phyloP scores from a whole-genome alignment of 2,329 filamentous ascomycete species.

The Fusarium bulbicola region DNA sequence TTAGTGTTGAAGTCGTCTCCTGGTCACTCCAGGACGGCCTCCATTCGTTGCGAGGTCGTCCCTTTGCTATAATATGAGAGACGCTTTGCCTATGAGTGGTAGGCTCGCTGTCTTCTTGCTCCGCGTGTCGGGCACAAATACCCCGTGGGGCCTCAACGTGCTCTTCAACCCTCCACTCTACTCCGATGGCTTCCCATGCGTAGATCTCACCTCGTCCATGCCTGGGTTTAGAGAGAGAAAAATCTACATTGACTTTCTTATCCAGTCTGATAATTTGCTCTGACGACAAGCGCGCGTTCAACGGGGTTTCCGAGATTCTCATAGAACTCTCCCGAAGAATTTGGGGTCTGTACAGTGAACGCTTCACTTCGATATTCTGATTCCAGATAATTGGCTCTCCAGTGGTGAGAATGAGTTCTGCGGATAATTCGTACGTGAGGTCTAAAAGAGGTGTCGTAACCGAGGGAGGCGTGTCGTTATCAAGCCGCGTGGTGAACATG shows the following conservation, averaged over 20 bases:
- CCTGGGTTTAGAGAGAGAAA: background rate
- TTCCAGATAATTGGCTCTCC: background rate
- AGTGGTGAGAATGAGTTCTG: background rate
- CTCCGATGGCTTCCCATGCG: background rate
- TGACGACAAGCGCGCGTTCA: background rate
- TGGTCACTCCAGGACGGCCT: background rate
- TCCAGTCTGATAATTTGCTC: background rate
- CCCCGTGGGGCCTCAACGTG: background rate
- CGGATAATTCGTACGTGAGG: background rate
- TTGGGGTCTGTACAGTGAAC: background rate
- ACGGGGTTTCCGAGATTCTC: background rate
- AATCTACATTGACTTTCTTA: background rate
- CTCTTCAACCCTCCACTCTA: background rate
- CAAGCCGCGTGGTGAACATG: background rate
- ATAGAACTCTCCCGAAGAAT: background rate
- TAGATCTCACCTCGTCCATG: background rate
- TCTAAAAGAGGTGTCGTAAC: background rate
- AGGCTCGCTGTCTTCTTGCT: background rate
- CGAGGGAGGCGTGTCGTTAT: background rate
- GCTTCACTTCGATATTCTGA: background rate
- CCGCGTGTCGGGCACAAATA: background rate
- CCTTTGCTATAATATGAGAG: background rate
- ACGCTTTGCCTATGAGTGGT: background rate
- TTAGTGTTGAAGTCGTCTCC: background rate
- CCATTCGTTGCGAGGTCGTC: background rate